Percentiles rank a stretch among this genome's conserved stretches.
phyloP scores from a whole-genome alignment of 2,329 filamentous ascomycete genomes.

The Scedosporium boydii region DNA sequence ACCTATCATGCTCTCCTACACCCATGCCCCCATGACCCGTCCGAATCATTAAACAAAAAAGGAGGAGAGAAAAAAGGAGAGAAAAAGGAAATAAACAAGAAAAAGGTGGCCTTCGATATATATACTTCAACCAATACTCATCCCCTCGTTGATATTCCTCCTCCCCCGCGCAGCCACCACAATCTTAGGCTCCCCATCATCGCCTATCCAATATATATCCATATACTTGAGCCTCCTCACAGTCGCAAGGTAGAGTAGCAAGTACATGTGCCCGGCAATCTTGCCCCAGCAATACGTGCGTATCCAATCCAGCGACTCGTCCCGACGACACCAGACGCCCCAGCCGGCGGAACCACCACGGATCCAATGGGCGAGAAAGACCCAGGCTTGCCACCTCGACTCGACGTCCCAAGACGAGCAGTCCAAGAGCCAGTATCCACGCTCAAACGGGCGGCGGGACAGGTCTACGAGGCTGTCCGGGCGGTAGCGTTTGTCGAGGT shows the following conservation, averaged over 20 bases:
- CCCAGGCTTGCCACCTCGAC: conserved; percentile 48
- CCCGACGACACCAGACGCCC: conserved; percentile 51
- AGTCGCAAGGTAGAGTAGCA: conserved; percentile 66
- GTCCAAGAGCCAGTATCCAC: conserved; percentile 69
- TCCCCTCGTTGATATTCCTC: background rate
- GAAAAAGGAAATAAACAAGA: background rate
- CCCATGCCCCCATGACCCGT: too few relatives aligned
- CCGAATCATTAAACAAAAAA: background rate
- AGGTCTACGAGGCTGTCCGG: conserved; percentile 29
- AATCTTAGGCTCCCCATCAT: conserved; percentile 41
- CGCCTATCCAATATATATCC: conserved; percentile 58
- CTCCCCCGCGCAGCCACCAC: conserved; percentile 23
- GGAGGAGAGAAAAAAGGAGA: background rate
- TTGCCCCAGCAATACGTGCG: conserved; percentile 73
- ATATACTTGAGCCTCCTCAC: conserved; percentile 48
- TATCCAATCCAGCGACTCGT: conserved; percentile 34
- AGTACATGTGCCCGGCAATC: conserved; percentile 61
- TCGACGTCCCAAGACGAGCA: conserved; percentile 42
- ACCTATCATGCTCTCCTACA: background rate
- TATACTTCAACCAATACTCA: background rate
- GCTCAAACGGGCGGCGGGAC: conserved; percentile 49
- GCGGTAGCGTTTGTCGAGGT: conserved; percentile 42
- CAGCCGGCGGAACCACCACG: conserved; percentile 52
- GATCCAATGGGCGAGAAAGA: conserved; percentile 50
- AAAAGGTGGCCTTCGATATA: background rate